These are phyloP conservation scores for Naegleria gruberi DNA, from an alignment of 208 protist species.

Conservation along the genomic window DNA sequence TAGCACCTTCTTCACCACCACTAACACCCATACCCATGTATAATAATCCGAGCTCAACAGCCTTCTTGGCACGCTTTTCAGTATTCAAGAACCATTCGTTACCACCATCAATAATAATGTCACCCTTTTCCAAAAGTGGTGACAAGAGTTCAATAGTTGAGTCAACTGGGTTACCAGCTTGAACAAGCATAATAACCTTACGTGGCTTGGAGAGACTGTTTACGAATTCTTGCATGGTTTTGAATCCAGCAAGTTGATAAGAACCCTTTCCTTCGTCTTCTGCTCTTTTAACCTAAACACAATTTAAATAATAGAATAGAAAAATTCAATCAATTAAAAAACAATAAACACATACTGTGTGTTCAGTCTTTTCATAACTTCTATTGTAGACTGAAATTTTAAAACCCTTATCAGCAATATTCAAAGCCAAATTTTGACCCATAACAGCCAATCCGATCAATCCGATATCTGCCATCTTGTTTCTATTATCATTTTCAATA, in stretches of 20 bases:
- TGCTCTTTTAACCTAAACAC: constrained; percentile 3
- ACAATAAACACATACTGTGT: constrained; percentile 70
- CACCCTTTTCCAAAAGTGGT: constrained; percentile 61
- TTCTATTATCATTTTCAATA: too few relatives aligned
- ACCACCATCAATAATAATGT: constrained; percentile 91
- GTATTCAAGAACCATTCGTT: constrained; percentile 91
- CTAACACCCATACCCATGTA: constrained; percentile 94
- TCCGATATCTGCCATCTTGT: constrained; percentile 69
- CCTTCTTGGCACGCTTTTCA: constrained; percentile 64
- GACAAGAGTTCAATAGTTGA: constrained; percentile 79
- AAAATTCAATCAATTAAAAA: constrained; percentile 45
- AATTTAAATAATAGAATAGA: constrained; percentile 64
- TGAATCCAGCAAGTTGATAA: constrained; percentile 45
- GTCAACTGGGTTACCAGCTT: constrained; percentile 88
- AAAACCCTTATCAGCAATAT: constrained; percentile 93
- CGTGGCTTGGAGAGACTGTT: constrained; percentile 68
- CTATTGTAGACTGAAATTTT: constrained; percentile 83
- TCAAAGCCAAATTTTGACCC: constrained; percentile 96
- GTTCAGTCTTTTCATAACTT: constrained; percentile 65
- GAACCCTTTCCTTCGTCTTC: constrained; percentile 27
- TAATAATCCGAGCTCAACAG: constrained; percentile 69
- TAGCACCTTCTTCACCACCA: constrained; percentile 96
- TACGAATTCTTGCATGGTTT: constrained; percentile 52
- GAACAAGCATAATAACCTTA: constrained; percentile 88
- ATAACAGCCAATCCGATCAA: constrained; percentile 96